phyloP scores from a whole-genome alignment of 306 rosid genomes.

The Carpinus viminea region DNA sequence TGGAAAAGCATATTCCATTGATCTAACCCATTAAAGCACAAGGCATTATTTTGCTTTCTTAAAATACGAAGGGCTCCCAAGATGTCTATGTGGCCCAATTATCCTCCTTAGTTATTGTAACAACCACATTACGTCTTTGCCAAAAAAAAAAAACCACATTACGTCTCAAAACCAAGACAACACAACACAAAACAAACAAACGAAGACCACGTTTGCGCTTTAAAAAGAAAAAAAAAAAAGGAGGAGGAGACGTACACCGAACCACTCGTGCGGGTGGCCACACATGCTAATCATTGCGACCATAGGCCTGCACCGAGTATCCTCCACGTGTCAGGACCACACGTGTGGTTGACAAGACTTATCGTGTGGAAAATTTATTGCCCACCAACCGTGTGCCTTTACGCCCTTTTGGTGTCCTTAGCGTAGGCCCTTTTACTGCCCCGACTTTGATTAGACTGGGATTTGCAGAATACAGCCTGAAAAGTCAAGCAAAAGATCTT shows the following conservation, averaged over 20 bases:
- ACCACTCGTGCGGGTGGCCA: conserved; percentile 67
- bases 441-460: conserved; percentile 38
- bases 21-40: background rate
- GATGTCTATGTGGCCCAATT: background rate
- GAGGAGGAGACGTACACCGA: conserved; percentile 5
- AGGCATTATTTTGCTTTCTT: background rate
- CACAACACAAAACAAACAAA: background rate
- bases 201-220: no score
- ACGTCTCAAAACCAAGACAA: background rate
- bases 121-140: background rate
- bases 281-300: conserved; percentile 52
- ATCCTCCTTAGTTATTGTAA: background rate
- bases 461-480: conserved; percentile 14
- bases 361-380: conserved; percentile 22
- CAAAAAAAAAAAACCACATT: background rate
- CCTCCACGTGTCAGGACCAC: conserved; percentile 36
- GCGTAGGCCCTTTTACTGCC: conserved; percentile 40
- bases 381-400: conserved; percentile 33
- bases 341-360: conserved; percentile 53
- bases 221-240: background rate
- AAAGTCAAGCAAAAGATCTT: conserved; percentile 26
- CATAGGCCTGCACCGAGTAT: conserved; percentile 22
- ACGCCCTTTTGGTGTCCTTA: conserved; percentile 2
- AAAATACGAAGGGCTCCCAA: background rate
- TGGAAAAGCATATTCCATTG: background rate